phyloP scores from a whole-genome alignment of 305 asterid species.

The Stenogyne calaminthoides region DNA sequence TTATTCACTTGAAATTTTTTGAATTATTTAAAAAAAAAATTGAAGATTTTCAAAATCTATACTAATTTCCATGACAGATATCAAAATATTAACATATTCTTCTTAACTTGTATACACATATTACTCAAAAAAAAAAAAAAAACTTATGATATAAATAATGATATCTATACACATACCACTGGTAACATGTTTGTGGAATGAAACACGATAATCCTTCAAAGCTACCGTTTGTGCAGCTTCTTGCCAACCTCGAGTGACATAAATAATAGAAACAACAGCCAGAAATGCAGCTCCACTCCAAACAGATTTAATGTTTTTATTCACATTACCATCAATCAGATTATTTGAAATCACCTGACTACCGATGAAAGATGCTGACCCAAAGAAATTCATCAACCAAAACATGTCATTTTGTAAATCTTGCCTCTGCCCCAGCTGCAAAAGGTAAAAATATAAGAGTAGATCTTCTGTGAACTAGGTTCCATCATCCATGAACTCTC shows the following conservation, averaged over 20 bases:
- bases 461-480: no score
- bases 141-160: conserved; percentile 11
- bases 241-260: conserved; percentile 57
- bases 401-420: conserved; percentile 86
- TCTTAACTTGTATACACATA: background rate
- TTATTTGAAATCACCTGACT: conserved; percentile 81
- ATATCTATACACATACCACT: conserved; percentile 50
- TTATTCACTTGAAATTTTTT: background rate
- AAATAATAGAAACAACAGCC: conserved; percentile 50
- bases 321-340: conserved; percentile 49
- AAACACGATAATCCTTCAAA: conserved; percentile 55
- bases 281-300: conserved; percentile 54
- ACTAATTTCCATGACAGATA: background rate
- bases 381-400: conserved; percentile 83
- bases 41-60: background rate
- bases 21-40: background rate
- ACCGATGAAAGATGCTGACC: conserved; percentile 62
- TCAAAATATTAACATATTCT: background rate
- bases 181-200: conserved; percentile 47
- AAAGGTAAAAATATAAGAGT: background rate
- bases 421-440: conserved; percentile 85
- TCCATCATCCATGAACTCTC: no score
- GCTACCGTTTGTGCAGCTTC: conserved; percentile 46
- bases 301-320: conserved; percentile 41
- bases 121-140: background rate